phyloP scores from a whole-genome alignment of 129 eudicot species.

The Artemisia annua region DNA sequence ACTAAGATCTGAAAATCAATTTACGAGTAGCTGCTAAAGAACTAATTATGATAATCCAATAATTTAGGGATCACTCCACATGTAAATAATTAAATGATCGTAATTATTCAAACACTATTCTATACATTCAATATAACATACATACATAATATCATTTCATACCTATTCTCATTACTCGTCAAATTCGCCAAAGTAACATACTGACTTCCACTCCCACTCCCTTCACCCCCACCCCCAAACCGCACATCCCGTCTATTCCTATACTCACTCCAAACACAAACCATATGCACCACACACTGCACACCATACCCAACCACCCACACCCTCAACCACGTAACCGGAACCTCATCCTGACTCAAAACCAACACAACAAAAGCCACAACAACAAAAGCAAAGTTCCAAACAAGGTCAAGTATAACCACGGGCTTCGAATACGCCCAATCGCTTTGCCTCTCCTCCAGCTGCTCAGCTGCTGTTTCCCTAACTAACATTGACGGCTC shows the following conservation, averaged over 20 bases:
- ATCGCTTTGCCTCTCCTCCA: constrained; percentile 59
- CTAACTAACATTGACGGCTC: constrained; percentile 61
- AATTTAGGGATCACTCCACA: no score
- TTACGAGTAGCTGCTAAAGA: no score
- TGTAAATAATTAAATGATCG: no score
- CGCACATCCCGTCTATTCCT: constrained; percentile 32
- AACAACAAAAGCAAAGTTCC: constrained; percentile 52
- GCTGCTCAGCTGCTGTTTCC: constrained; percentile 61
- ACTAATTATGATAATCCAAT: no score
- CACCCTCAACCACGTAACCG: constrained; percentile 38
- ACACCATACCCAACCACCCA: constrained; percentile 63
- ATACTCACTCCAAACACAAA: constrained; percentile 62
- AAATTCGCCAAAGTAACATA: constrained; percentile 51
- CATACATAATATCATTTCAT: not conserved
- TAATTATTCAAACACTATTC: no score
- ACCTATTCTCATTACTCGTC: constrained; percentile 36
- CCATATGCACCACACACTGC: constrained; percentile 62
- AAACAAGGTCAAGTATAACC: constrained; percentile 48
- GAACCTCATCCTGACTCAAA: constrained; percentile 39
- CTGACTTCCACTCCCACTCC: constrained; percentile 16
- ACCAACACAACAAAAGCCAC: constrained; percentile 40
- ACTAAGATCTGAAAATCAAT: no score
- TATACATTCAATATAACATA: no score
- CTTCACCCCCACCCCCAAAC: constrained; percentile 20
- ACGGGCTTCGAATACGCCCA: constrained; percentile 75